A percentile compares a stretch with the other conserved stretches of the same genome.
Evolutionary conservation across 2,329 filamentous ascomycete genomes (phyloP).

Genomic region (Cercospora sp.): DNA sequence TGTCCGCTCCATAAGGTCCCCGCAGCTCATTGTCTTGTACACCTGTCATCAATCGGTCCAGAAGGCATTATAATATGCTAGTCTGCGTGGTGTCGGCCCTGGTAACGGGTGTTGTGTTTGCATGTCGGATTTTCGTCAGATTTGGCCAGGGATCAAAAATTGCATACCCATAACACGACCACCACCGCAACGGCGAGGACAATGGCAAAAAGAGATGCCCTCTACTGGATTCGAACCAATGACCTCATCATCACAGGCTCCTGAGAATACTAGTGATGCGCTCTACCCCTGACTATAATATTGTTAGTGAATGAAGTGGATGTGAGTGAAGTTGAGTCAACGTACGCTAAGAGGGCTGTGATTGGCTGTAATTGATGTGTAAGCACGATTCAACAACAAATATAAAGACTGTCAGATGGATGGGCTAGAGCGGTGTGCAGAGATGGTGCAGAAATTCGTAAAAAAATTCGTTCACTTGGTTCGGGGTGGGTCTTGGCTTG

Average conservation of each 20-base stretch:
- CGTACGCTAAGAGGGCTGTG: conserved; percentile 5
- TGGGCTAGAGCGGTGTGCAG: background rate
- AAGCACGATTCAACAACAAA: no score
- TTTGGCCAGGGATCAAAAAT: background rate
- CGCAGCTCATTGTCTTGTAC: background rate
- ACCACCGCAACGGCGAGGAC: background rate
- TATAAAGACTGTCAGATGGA: background rate
- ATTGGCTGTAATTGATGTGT: background rate
- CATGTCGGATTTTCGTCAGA: background rate
- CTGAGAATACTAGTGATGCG: conserved; percentile 1
- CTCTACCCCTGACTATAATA: conserved; percentile 1
- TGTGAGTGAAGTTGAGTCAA: background rate
- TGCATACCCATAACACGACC: background rate
- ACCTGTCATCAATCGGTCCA: background rate
- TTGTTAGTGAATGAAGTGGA: background rate
- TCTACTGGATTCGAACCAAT: conserved; percentile 8
- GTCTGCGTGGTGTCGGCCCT: background rate
- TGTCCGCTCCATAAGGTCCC: background rate
- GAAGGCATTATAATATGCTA: background rate
- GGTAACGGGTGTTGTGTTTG: background rate
- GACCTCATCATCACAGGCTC: background rate
- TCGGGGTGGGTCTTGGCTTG: background rate
- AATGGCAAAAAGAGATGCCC: background rate
- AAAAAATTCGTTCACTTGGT: background rate
- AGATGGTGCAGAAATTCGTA: background rate